Conservation (phyloP, 2,329 filamentous ascomycete genomes). For the Phaeosphaeriaceae sp. region DNA sequence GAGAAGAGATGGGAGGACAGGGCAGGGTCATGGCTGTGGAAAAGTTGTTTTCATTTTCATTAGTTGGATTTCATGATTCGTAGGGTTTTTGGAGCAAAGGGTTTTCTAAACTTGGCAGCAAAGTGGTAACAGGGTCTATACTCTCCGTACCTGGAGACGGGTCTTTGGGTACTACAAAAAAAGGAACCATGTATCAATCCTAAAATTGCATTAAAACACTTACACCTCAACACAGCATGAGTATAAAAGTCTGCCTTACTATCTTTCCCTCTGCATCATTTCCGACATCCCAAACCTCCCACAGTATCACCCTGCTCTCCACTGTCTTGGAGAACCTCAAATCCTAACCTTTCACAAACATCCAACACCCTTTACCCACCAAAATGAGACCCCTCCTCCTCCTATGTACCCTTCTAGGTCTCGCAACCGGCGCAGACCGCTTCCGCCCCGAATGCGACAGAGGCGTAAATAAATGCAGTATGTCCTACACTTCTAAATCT, state of each 20-base stretch:
- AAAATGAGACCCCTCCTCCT: background rate
- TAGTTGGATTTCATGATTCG: no score
- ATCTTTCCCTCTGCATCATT: background rate
- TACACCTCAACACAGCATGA: no score
- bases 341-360: no score
- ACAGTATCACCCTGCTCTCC: background rate
- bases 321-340: background rate
- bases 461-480: background rate
- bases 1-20: background rate
- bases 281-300: background rate
- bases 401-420: background rate
- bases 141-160: no score
- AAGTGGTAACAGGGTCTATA: background rate
- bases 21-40: background rate
- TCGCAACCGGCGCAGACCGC: background rate
- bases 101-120: background rate
- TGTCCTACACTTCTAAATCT: background rate
- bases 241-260: no score
- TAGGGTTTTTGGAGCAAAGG: no score
- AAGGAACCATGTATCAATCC: no score
- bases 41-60: background rate
- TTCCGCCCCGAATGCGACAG: background rate
- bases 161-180: no score
- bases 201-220: no score
- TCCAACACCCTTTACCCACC: no score